Percentiles rank a stretch among this genome's conserved stretches.
These are phyloP conservation scores for Marasmius tenuissimus DNA, from an alignment of 1,284 basidiomycete genomes.

Conservation along the genomic window DNA sequence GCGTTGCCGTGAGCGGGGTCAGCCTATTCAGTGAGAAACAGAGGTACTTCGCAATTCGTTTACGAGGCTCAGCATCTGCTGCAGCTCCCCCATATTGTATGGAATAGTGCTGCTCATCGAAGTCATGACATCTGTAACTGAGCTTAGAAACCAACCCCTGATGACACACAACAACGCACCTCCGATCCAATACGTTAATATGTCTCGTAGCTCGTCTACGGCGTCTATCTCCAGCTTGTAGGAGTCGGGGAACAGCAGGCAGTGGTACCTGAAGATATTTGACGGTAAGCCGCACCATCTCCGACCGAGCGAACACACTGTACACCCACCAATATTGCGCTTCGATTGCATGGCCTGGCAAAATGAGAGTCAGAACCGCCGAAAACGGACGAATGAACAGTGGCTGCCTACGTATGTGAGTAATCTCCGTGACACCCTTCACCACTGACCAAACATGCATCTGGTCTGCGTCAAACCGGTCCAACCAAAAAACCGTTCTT, in stretches of 20 bases:
- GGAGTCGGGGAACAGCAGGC: constrained; percentile 47
- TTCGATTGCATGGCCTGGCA: constrained; percentile 46
- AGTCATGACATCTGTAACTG: constrained; percentile 33
- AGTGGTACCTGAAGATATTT: constrained; percentile 41
- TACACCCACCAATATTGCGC: constrained; percentile 49
- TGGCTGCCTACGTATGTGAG: constrained; percentile 40
- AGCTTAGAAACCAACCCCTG: background rate
- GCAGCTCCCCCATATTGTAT: constrained; percentile 35
- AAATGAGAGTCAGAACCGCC: background rate
- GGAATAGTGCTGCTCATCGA: constrained; percentile 42
- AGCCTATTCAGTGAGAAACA: background rate
- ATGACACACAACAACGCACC: constrained; percentile 31
- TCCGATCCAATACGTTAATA: constrained; percentile 45
- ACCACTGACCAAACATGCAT: constrained; percentile 30
- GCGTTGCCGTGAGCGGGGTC: too few species aligned
- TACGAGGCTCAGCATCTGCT: constrained; percentile 31
- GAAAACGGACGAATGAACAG: background rate
- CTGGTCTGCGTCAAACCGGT: constrained; percentile 27
- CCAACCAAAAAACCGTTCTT: constrained; percentile 39
- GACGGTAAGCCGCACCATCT: too few species aligned
- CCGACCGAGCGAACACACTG: background rate
- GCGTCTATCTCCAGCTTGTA: constrained; percentile 32
- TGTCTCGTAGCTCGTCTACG: constrained; percentile 44
- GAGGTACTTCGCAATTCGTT: constrained; percentile 34
- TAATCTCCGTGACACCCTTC: constrained; percentile 32